Percentiles rank a stretch among this genome's conserved stretches.
Conservation (phyloP, 129 eudicot species). For the Logfia minima region DNA sequence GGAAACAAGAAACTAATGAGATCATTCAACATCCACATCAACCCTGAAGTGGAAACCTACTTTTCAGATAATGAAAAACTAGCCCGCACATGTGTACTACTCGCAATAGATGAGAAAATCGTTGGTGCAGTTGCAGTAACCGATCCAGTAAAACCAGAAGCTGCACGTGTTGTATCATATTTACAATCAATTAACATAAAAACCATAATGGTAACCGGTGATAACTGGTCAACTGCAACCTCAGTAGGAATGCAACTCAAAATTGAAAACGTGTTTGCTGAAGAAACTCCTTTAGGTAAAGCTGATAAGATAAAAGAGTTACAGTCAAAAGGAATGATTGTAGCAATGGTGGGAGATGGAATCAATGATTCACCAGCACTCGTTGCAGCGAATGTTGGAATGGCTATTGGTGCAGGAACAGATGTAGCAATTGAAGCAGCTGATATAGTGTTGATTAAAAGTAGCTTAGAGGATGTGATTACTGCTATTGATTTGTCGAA, state of each 20-base stretch:
- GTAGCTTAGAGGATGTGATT: constrained; percentile 80
- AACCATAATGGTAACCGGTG: constrained; percentile 95
- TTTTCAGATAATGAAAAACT: constrained; percentile 62
- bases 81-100: constrained; percentile 83
- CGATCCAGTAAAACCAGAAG: constrained; percentile 97
- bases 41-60: constrained; percentile 59
- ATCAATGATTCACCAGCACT: constrained; percentile 97
- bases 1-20: constrained; percentile 91
- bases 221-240: constrained; percentile 89
- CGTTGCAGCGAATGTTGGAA: constrained; percentile 89
- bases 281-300: constrained; percentile 89
- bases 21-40: constrained; percentile 47
- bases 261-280: constrained; percentile 78
- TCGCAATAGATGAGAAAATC: constrained; percentile 56
- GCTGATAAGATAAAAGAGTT: constrained; percentile 87
- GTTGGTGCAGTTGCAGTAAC: constrained; percentile 86
- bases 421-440: constrained; percentile 99
- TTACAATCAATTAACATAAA: constrained; percentile 65
- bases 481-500: constrained; percentile 88
- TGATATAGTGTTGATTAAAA: constrained; percentile 78
- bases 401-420: constrained; percentile 98
- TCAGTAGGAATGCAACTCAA: constrained; percentile 78
- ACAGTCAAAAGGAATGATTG: constrained; percentile 72
- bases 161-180: constrained; percentile 66
- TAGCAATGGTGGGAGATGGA: constrained; percentile 99